These are phyloP conservation scores for Quercus phellos DNA, from an alignment of 331 rosid species.

Conservation along the genomic window DNA sequence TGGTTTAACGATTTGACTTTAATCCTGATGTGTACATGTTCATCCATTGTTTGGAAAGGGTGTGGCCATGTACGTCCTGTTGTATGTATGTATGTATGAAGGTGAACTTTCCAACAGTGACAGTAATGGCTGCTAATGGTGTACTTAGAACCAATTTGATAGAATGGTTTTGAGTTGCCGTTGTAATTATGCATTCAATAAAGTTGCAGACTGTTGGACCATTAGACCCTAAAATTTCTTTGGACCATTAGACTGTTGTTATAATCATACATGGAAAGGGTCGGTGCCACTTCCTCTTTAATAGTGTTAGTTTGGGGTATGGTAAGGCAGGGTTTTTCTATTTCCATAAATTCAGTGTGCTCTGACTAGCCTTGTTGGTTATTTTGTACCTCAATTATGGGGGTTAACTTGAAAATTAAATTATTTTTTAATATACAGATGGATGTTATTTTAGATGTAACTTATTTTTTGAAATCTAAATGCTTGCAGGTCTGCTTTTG, in stretches of 20 bases:
- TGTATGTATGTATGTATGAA: neutral
- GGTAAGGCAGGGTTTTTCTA: neutral
- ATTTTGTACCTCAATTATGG: neutral
- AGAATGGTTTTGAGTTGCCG: neutral
- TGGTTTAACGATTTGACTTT: neutral
- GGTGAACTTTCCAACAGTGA: neutral
- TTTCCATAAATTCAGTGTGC: neutral
- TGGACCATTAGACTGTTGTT: neutral
- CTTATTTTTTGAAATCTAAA: neutral
- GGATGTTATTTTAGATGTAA: neutral
- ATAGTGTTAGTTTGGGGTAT: too few species aligned
- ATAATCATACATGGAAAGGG: neutral
- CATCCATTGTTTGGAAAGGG: neutral
- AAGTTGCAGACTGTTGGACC: neutral
- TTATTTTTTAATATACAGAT: neutral
- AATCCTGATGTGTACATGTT: neutral
- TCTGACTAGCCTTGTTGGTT: neutral
- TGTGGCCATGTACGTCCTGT: neutral
- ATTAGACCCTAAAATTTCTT: neutral
- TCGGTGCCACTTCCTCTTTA: too few species aligned
- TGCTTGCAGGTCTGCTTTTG: constrained; percentile 67
- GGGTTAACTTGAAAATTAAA: neutral
- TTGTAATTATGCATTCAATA: neutral
- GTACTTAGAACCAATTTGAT: neutral
- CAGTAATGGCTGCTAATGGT: neutral